phyloP scores from a whole-genome alignment of 2,329 filamentous ascomycete genomes.

The Whalleya microplaca region DNA sequence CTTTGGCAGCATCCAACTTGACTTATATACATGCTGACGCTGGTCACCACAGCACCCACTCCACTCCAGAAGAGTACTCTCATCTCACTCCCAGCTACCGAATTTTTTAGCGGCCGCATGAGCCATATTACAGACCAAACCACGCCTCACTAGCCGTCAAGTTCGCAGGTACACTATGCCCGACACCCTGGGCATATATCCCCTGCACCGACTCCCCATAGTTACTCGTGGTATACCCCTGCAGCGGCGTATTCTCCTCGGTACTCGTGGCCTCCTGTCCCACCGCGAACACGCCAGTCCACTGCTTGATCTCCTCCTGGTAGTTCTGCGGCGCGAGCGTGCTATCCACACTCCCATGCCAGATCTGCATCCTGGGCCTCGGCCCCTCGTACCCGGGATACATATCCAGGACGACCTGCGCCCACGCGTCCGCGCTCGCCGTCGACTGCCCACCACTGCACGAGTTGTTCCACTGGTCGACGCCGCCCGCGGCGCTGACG shows the following conservation, averaged over 20 bases:
- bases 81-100: neutral
- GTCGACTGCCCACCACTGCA: constrained; percentile 51
- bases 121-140: constrained; percentile 35
- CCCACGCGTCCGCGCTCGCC: constrained; percentile 51
- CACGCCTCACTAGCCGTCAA: constrained; percentile 38
- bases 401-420: constrained; percentile 48
- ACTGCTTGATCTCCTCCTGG: constrained; percentile 61
- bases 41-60: neutral
- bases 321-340: constrained; percentile 58
- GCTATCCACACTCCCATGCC: constrained; percentile 56
- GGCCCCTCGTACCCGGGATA: constrained; percentile 54
- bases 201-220: constrained; percentile 43
- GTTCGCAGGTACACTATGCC: constrained; percentile 39
- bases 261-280: constrained; percentile 36
- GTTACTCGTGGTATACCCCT: constrained; percentile 44
- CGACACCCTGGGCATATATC: constrained; percentile 40
- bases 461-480: constrained; percentile 54
- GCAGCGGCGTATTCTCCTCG: constrained; percentile 40
- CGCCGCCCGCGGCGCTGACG: constrained; percentile 42
- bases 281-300: constrained; percentile 54
- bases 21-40: constrained; percentile 11
- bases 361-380: constrained; percentile 60
- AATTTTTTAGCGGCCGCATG: neutral
- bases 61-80: neutral
- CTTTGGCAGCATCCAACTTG: neutral